phyloP scores from a whole-genome alignment of 495 filamentous ascomycete species.

The Annulohypoxylon nitens region DNA sequence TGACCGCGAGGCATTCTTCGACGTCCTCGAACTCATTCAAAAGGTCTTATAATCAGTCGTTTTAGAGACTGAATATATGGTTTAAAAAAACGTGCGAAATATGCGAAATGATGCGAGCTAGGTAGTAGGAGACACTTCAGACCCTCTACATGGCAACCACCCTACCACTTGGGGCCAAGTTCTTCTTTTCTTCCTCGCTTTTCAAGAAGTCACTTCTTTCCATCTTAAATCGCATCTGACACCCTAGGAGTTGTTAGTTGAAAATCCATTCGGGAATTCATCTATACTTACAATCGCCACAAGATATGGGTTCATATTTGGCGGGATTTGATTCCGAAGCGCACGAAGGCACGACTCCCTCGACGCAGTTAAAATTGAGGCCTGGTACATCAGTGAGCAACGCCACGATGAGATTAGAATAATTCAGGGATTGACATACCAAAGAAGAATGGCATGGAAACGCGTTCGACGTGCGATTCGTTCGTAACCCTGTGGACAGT shows the following conservation, averaged over 20 bases:
- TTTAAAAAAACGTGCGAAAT: background rate
- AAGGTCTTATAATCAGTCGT: constrained; percentile 59
- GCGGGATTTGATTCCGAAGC: constrained; percentile 65
- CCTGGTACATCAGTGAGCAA: constrained; percentile 41
- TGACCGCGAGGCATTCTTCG: constrained; percentile 81
- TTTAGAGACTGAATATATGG: background rate
- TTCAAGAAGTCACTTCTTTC: constrained; percentile 52
- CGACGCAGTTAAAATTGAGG: constrained; percentile 63
- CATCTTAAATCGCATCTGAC: constrained; percentile 56
- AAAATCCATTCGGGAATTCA: background rate
- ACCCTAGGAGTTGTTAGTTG: constrained; percentile 50
- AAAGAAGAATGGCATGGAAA: constrained; percentile 75
- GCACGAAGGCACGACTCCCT: constrained; percentile 66
- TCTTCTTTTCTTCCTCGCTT: constrained; percentile 43
- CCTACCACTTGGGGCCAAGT: constrained; percentile 53
- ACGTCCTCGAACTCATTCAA: constrained; percentile 83
- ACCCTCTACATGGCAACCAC: constrained; percentile 45
- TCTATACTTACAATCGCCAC: constrained; percentile 57
- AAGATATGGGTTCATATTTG: constrained; percentile 69
- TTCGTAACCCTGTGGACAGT: constrained; percentile 72
- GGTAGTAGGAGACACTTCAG: background rate
- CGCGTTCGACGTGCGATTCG: constrained; percentile 58
- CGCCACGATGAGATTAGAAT: too few species aligned
- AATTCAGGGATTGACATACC: constrained; percentile 38
- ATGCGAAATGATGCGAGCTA: background rate